Base-by-base conservation (phyloP, 2,329 filamentous ascomycete species). In the Calonectria pauciramosa region DNA sequence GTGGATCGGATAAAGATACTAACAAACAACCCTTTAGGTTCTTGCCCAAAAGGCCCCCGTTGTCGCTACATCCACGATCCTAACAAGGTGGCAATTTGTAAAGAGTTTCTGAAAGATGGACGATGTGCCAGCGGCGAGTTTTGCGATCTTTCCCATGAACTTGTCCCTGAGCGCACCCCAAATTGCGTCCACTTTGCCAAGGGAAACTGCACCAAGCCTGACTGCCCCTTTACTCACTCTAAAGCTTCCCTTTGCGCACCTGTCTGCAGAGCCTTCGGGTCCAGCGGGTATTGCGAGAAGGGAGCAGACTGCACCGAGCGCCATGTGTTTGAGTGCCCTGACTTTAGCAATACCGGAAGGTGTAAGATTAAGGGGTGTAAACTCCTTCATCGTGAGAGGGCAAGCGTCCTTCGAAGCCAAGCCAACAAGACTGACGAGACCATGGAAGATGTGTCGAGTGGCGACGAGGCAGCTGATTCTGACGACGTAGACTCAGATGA, bases 261-360 rank as follows among this genome's bases (percentile, higher is more conserved):
- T 36, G 95, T 98, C 63, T 99, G 97, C 87, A 91, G 93, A 80
- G 87, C 91, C 26, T 99, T 99, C 88, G 96, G 95, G 34, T 91
- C 93, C 69, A 91, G 96, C 82, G 96, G 97, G 68, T 99, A 96
- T 85, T 99, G 97, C 87, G 93, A 94, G 75, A 94, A 94, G 83
- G 97, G 96, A 75, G 90, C 90, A 71, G 86, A 89, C 70, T 99
- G 97, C 86, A 86, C 91, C 74, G 92, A 97, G 77, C 94, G 96
- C 75, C 97, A 99, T 87, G 94, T 96, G 72, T 94, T 94, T 86
- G 96, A 99, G 85, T 99, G 97, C 85, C 96, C 97, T 76, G 94
- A 98, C 84, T 98, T 97, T 88, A 95, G 95, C 90, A 98, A 98
- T 86, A 95, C 91, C 75, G 96, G 96, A 81, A 88, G 89, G 76